Percentiles rank a stretch among this genome's conserved stretches.
Conservation (phyloP, 2,329 filamentous ascomycete genomes). For the Atkinsonella hypoxylon region DNA sequence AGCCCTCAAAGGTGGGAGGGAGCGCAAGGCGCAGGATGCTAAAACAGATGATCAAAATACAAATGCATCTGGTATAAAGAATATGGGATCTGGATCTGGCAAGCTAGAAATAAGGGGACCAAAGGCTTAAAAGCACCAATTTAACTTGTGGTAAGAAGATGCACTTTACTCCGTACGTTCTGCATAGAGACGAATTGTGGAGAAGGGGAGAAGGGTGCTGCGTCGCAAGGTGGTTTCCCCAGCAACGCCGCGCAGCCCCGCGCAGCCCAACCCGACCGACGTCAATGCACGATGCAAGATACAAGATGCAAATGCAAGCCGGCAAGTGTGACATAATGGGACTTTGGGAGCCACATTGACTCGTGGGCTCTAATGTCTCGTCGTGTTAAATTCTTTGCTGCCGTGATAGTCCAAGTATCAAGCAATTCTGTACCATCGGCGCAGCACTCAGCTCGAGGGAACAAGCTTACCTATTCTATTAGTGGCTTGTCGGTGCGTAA, state of each 20-base stretch:
- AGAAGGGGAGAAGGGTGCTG: neutral
- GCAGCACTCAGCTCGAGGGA: neutral
- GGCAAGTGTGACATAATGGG: too few relatives aligned
- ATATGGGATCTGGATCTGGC: neutral
- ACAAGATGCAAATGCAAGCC: neutral
- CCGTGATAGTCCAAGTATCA: neutral
- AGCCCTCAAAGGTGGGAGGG: neutral
- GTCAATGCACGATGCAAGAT: neutral
- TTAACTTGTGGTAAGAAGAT: neutral
- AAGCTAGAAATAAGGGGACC: neutral
- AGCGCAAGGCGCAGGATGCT: conserved; percentile 9
- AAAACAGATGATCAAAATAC: conserved; percentile 20
- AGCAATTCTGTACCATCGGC: neutral
- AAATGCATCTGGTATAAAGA: conserved; percentile 12
- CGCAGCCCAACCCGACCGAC: neutral
- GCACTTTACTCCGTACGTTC: neutral
- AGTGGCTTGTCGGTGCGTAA: too few relatives aligned
- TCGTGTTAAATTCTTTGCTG: neutral
- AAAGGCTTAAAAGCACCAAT: neutral
- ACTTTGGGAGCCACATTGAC: too few relatives aligned
- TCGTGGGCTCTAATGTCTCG: too few relatives aligned
- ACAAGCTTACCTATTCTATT: neutral
- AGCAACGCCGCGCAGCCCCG: conserved; percentile 3
- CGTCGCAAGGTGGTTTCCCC: conserved; percentile 1
- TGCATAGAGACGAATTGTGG: neutral